Base-by-base conservation (phyloP, 805 yeast genomes). In the Brettanomyces naardenensis region DNA sequence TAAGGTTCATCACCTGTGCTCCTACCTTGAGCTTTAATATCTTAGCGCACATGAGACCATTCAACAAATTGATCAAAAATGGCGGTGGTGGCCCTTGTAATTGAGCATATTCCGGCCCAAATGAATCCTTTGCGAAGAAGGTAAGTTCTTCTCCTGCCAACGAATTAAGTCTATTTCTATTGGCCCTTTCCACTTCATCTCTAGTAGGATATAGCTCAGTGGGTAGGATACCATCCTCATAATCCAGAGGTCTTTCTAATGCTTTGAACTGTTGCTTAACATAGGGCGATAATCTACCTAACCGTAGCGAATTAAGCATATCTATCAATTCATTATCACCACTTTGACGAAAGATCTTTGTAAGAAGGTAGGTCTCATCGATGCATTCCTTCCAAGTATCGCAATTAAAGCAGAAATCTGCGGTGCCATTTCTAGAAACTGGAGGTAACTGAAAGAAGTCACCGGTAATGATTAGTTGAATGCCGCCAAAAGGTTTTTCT, bases 361-460 rank as follows among this genome's bases (percentile, higher is more conserved):
- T 75, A 38, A 92, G 64, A 31, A 85, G 63, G 22, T 88, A 72
- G 0, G 92, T 87, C 41, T 73, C 70, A 7, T 71, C 61, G 31
- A 92, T 68, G 5, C 76, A 72, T 21, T 58, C 59, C 14, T 59
- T 59, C 98, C 98, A 92, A 19, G 76, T 61, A 3, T 63, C 54
- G 7, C 87, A 69, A 50, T 88, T 83, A 52, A 92, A 92, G 42
- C 95, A 81, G 53, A 81, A 92, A 19, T 59, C 55, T 1, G 67
- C 54, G 17, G 54, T 59, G 30, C 62, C 66, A 32, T 42, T 37
- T 18, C 66, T 66, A 9, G 69, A 64, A 5, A 92, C 94, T 0
- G 98, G 98, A 1, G 98, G 98, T 31, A 92, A 66, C 61, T 92
- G 98, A 59, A 82, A 89, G 55, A 90, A 89, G 61, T 92, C 98